A percentile compares a stretch with the other conserved stretches of the same genome.
These are phyloP conservation scores for Globisporangium paddicum DNA, from an alignment of 352 stramenopile genomes.

Conservation along the genomic window DNA sequence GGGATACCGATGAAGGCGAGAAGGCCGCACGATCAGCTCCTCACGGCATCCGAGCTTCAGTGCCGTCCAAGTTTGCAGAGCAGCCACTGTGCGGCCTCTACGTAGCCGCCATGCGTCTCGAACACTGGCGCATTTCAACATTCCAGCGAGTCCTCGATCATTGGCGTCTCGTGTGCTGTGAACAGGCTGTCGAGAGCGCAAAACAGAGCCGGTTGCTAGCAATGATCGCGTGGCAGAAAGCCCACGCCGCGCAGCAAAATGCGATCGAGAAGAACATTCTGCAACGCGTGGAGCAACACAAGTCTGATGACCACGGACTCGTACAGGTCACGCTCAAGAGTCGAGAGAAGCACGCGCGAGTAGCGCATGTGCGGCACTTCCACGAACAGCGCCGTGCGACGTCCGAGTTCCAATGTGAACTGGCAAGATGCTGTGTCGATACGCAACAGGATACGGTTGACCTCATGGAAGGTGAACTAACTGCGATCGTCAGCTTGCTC, in stretches of 20 bases:
- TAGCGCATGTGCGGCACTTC: conserved; percentile 16
- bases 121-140: conserved; percentile 15
- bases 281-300: conserved; percentile 11
- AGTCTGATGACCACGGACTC: conserved; percentile 14
- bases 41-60: neutral
- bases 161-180: conserved; percentile 20
- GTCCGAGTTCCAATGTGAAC: conserved; percentile 23
- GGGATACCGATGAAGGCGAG: conserved; percentile 6
- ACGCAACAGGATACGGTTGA: conserved; percentile 34
- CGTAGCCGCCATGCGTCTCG: conserved; percentile 18
- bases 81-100: conserved; percentile 30
- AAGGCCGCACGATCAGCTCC: conserved; percentile 4
- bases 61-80: conserved; percentile 11
- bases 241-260: conserved; percentile 22
- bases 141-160: conserved; percentile 16
- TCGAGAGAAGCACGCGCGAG: conserved; percentile 18
- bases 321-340: conserved; percentile 14
- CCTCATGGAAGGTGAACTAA: conserved; percentile 34
- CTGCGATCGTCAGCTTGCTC: conserved; percentile 23
- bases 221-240: conserved; percentile 12
- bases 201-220: conserved; percentile 7
- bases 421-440: conserved; percentile 27
- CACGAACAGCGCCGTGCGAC: conserved; percentile 17
- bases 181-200: conserved; percentile 15
- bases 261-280: conserved; percentile 24